These are phyloP conservation scores for Cucumis melo DNA, from an alignment of 306 rosid species.

Conservation along the genomic window DNA sequence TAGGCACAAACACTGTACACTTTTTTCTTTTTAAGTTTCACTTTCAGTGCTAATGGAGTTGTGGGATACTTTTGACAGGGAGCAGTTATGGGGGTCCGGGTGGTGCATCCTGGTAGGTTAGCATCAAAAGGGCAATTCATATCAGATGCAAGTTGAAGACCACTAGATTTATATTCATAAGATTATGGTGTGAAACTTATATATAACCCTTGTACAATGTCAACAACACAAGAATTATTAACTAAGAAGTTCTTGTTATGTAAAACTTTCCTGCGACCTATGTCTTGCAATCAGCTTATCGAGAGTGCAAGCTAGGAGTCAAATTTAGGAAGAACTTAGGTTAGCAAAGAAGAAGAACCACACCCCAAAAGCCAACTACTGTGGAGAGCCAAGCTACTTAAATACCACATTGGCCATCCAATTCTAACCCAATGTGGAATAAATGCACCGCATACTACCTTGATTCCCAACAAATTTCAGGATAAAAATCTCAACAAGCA, in stretches of 20 bases:
- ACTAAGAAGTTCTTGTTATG: neutral
- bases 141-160: neutral
- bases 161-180: neutral
- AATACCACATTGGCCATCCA: no score
- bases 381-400: no score
- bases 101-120: neutral
- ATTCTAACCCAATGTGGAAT: no score
- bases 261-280: neutral
- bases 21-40: neutral
- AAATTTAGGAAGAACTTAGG: neutral
- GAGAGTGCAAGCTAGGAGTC: neutral
- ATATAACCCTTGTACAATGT: neutral
- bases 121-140: neutral
- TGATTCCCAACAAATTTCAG: neutral
- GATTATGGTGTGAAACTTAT: neutral
- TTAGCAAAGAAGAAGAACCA: neutral
- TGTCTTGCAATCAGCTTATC: neutral
- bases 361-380: no score
- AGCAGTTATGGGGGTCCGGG: neutral
- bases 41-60: neutral
- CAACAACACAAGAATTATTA: neutral
- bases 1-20: neutral
- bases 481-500: neutral
- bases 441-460: no score
- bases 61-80: neutral